These are phyloP conservation scores for Closterium sp. DNA, from an alignment of 139 green algal genomes.

Conservation along the genomic window DNA sequence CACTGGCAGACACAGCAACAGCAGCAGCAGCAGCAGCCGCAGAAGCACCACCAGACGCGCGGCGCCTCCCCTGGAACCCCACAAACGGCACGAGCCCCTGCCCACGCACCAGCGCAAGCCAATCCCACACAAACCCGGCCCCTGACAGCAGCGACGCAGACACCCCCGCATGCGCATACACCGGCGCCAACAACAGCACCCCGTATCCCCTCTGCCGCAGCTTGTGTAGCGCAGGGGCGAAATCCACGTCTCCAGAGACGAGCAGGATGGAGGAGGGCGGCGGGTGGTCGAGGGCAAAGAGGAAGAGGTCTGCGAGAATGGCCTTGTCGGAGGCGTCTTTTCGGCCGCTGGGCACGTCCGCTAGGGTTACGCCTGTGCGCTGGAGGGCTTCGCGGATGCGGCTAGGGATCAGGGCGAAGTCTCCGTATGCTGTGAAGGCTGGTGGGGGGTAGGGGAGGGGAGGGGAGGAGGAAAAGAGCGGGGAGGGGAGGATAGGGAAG, in stretches of 20 bases:
- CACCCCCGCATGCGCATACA: not conserved
- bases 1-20: no score
- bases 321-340: slow-evolving; percentile 53
- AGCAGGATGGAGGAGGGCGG: slow-evolving; percentile 38
- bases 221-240: slow-evolving; percentile 48
- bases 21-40: no score
- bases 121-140: slow-evolving; percentile 40
- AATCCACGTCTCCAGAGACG: slow-evolving; percentile 49
- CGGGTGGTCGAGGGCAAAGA: slow-evolving; percentile 47
- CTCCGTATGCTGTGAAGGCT: slow-evolving; percentile 48
- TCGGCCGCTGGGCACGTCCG: slow-evolving; percentile 37
- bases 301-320: slow-evolving; percentile 49
- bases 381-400: slow-evolving; percentile 29
- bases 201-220: slow-evolving; percentile 34
- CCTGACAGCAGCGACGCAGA: slow-evolving; percentile 4
- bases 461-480: not conserved
- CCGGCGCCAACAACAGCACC: slow-evolving; percentile 22
- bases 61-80: not conserved
- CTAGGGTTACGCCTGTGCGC: slow-evolving; percentile 37
- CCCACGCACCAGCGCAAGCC: slow-evolving; percentile 27
- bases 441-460: not conserved
- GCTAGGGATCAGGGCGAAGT: slow-evolving; percentile 38
- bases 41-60: no score
- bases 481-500: not conserved
- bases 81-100: slow-evolving; percentile 12